Base-by-base conservation (phyloP, 139 green algal genomes). In the Chlorella sp. region DNA sequence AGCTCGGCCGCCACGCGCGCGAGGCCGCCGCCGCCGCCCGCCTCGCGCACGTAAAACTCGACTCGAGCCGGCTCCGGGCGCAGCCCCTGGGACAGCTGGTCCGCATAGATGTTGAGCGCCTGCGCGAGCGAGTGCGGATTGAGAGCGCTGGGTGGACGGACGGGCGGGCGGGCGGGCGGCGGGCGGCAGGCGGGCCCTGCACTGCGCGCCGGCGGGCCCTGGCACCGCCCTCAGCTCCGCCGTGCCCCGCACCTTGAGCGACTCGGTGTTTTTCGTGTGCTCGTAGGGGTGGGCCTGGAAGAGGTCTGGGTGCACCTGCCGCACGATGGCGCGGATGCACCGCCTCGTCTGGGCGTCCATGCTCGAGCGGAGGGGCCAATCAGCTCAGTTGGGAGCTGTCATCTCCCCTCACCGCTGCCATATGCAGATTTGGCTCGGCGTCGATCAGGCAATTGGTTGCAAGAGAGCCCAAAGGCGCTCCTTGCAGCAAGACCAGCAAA, bases 91-190 rank as follows among this genome's bases (percentile, higher is more conserved):
- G 82, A 80, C 12, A 96, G 79, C 51, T 90, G 71, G 42, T 96
- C 92, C 8, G 93, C 83, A 72, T 97, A 97, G 4, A 60, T 74
- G 66, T 97, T 97, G 3, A 97, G 74, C 12, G 83, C 74, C 89
- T 94, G 78, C 59, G 67, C 17, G 8, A 48, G 67, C 15, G 25
- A 38, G 74, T 31, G 29, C 56, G 48, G 41, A 58, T 23, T 33
- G 42, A 58, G 38, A n/a, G 48, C 50, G 23, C n/a, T n/a, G 50
- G 74, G 31, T 25, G 12, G 42, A 12, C 61, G 58, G n/a, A 51
- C 63, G 40, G 43, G 8, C 41, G 9, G 61, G 33, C 35, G 51
- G 35, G 56, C 73, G 5, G 9, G 58, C 42, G 8, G 38, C 25
- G 17, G 66, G 5, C 50, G 35, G 38, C 62, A 63, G 23, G 5